Conservation (phyloP, 2,329 filamentous ascomycete species). For the Aspergillus pseudoglaucus region DNA sequence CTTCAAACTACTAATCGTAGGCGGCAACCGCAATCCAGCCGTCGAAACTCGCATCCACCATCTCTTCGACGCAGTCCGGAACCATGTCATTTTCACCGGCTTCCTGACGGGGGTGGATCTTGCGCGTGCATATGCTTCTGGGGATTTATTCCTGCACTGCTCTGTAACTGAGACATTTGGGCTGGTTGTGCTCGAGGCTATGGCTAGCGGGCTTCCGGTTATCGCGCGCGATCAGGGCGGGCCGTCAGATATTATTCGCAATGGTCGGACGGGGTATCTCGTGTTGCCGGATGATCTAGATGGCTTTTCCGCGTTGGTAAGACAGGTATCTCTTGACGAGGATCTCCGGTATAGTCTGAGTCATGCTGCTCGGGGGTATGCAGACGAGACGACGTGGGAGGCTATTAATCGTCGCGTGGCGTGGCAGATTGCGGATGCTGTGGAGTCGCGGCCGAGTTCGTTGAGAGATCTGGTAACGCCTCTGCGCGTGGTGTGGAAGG, state of each 20-base stretch:
- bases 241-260: constrained; percentile 59
- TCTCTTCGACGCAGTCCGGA: constrained; percentile 51
- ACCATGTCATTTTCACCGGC: constrained; percentile 60
- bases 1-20: constrained; percentile 62
- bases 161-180: constrained; percentile 68
- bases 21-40: constrained; percentile 58
- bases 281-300: constrained; percentile 55
- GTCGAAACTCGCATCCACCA: constrained; percentile 57
- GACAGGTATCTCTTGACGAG: constrained; percentile 44
- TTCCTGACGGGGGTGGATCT: constrained; percentile 57
- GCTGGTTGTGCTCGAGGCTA: constrained; percentile 62
- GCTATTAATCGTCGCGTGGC: constrained; percentile 66
- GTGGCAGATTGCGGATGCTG: constrained; percentile 52
- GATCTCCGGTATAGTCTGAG: constrained; percentile 43
- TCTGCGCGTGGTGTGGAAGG: background rate
- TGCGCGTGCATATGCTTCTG: constrained; percentile 61
- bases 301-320: constrained; percentile 50
- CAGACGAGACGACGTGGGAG: constrained; percentile 62
- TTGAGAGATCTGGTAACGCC: background rate
- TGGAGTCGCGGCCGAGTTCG: constrained; percentile 11
- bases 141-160: constrained; percentile 65
- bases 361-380: constrained; percentile 47
- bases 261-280: constrained; percentile 56
- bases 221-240: constrained; percentile 64
- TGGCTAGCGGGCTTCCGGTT: constrained; percentile 65